phyloP scores from a whole-genome alignment of 345 rosid species.

The Pistacia atlantica region DNA sequence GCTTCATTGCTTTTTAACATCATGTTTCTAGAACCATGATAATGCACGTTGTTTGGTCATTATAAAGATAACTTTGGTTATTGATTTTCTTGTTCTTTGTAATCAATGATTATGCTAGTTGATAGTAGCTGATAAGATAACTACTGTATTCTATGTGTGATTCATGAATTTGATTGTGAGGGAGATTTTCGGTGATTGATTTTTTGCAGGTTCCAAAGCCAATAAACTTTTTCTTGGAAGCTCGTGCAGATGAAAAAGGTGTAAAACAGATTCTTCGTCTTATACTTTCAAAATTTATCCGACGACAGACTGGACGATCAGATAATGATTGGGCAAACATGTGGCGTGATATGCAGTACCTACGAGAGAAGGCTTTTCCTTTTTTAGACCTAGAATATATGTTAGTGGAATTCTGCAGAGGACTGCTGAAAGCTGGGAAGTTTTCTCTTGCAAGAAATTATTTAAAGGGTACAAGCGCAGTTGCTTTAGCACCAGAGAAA shows the following conservation, averaged over 20 bases:
- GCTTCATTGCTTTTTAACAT: no score
- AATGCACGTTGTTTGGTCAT: background rate
- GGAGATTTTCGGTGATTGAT: slow-evolving; percentile 18
- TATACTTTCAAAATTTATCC: slow-evolving; percentile 87
- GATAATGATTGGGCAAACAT: slow-evolving; percentile 99
- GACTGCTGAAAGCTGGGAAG: slow-evolving; percentile 94
- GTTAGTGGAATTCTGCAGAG: slow-evolving; percentile 93
- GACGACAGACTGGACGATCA: slow-evolving; percentile 76
- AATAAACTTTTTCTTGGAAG: slow-evolving; percentile 70
- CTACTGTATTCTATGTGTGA: background rate
- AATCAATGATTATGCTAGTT: background rate
- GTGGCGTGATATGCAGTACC: slow-evolving; percentile 91
- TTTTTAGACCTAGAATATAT: slow-evolving; percentile 87
- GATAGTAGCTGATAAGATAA: background rate
- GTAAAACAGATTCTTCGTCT: slow-evolving; percentile 92
- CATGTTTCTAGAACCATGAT: no score
- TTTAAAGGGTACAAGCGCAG: slow-evolving; percentile 87
- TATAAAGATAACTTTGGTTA: background rate
- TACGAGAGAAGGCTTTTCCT: slow-evolving; percentile 87
- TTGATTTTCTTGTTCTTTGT: background rate
- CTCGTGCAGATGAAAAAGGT: slow-evolving; percentile 78
- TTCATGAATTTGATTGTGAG: background rate
- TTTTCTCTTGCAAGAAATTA: slow-evolving; percentile 96
- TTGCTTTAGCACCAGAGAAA: slow-evolving; percentile 73
- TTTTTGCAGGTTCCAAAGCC: slow-evolving; percentile 85